A percentile compares a stretch with the other conserved stretches of the same genome.
Conservation (phyloP, 2,329 filamentous ascomycete genomes). For the Beauveria scarabaeidicola region DNA sequence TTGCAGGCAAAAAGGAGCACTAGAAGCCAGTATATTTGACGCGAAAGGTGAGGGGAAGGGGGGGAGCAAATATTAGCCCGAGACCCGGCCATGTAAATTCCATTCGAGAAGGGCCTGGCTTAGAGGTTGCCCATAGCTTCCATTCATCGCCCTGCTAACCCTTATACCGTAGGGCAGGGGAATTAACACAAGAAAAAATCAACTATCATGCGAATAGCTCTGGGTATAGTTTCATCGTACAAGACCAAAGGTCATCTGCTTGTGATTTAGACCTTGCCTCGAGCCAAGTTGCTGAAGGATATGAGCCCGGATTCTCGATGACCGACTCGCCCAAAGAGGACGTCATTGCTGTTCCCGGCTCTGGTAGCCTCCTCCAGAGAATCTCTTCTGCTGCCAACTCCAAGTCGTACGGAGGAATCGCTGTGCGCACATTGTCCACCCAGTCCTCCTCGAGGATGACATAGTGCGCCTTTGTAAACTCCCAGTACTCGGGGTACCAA, state of each 20-base stretch:
- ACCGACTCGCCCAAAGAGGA: background rate
- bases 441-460: constrained; percentile 14
- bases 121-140: too few relatives aligned
- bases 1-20: too few relatives aligned
- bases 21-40: too few relatives aligned
- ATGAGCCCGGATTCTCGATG: background rate
- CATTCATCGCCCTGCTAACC: too few relatives aligned
- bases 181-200: too few relatives aligned
- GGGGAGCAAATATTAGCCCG: too few relatives aligned
- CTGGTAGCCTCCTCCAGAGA: background rate
- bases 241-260: background rate
- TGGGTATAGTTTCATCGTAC: background rate
- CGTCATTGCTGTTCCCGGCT: background rate
- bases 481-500: constrained; percentile 28
- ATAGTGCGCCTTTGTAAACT: constrained; percentile 23
- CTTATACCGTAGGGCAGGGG: too few relatives aligned
- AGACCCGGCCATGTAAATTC: too few relatives aligned
- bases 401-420: background rate
- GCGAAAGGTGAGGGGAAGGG: too few relatives aligned
- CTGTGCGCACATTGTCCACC: constrained; percentile 12
- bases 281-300: background rate
- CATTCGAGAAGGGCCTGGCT: too few relatives aligned
- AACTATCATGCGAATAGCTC: too few relatives aligned
- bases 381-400: background rate
- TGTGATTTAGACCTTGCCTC: background rate